A percentile compares a stretch with the other conserved stretches of the same genome.
phyloP scores from a whole-genome alignment of 139 green algal genomes.

The Haematococcus lacustris region DNA sequence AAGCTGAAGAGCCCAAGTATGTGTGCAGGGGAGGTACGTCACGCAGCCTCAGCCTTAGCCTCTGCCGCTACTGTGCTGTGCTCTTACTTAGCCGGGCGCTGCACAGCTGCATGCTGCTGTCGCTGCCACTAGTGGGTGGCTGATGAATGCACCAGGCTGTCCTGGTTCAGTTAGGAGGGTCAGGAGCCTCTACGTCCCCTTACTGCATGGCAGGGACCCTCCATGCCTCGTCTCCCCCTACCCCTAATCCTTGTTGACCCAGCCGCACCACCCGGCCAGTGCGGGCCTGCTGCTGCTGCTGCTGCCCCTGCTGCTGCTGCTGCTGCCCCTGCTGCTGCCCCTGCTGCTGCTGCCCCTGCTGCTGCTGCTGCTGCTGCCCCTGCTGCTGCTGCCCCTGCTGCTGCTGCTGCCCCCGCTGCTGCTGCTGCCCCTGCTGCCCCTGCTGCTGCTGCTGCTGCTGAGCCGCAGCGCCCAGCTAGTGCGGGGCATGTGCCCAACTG shows the following conservation, averaged over 20 bases:
- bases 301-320: neutral
- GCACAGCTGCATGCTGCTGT: neutral
- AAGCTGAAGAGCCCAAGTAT: conserved; percentile 71
- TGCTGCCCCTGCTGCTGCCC: no score
- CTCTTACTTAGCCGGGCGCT: neutral
- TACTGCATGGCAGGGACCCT: neutral
- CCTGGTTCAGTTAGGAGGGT: neutral
- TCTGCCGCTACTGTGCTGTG: neutral
- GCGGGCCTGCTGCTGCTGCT: neutral
- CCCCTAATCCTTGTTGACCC: neutral
- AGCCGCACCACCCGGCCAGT: no score
- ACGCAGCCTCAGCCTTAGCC: neutral
- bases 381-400: no score
- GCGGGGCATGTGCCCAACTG: no score
- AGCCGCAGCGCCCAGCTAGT: no score
- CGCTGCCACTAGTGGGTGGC: neutral
- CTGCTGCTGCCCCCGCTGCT: no score
- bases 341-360: neutral
- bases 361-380: conserved; percentile 22
- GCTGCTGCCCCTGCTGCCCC: no score
- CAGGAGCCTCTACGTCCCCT: neutral
- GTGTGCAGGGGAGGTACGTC: conserved; percentile 58
- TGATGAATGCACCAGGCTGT: neutral
- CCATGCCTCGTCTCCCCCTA: neutral
- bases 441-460: no score